Evolutionary conservation across 2,329 filamentous ascomycete species (phyloP), one percentile per base, ranked within the genome.

Genomic region (Fusarium phyllophilum): DNA sequence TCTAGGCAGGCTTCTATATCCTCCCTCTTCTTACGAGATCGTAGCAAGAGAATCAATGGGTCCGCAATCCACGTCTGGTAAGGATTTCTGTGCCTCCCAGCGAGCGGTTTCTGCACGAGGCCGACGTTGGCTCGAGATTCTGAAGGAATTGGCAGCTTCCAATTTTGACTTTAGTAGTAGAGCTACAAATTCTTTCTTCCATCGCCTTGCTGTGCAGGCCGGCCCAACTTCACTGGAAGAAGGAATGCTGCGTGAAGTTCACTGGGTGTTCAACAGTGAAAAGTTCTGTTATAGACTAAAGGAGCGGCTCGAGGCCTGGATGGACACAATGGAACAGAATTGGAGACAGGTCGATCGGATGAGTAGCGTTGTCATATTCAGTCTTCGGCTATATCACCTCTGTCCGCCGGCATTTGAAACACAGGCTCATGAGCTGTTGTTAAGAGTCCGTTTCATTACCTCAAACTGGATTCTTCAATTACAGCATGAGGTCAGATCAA

Each of bases 321-420:
- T 93, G 0, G 75, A 81, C 0, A 75, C 78, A 0, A 86, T 93
- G 13, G 76, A 79, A 0, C 78, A 82, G 0, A 93, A 89, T 49
- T 92, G 89, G 87, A 84, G 90, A 0, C 91, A 93, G 68, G 82
- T 81, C 0, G 79, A 88, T 58, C 84, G 85, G 20, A 92, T 93
- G 89, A 86, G 89, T 9, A 83, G 86, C 0, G 61, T 92, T 4
- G 83, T 92, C 10, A 87, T 84, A 0, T 73, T 93, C 0, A 75
- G 83, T 1, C 76, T 89, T 2, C 85, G 88, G 5, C 74, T 79
- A 2, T 84, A 75, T 58, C 38, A 75, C 65, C 20, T 68, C 9
- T 39, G 52, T 7, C 44, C 42, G 4, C 41, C 11, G 2, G 49
- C 62, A 2, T 74, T 75, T 12, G 62, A 75, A 14, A 22, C 42